Evolutionary conservation across 768 basidiomycete genomes (phyloP), one percentile per base, ranked within the genome.

Genomic region (Suillus americanus): DNA sequence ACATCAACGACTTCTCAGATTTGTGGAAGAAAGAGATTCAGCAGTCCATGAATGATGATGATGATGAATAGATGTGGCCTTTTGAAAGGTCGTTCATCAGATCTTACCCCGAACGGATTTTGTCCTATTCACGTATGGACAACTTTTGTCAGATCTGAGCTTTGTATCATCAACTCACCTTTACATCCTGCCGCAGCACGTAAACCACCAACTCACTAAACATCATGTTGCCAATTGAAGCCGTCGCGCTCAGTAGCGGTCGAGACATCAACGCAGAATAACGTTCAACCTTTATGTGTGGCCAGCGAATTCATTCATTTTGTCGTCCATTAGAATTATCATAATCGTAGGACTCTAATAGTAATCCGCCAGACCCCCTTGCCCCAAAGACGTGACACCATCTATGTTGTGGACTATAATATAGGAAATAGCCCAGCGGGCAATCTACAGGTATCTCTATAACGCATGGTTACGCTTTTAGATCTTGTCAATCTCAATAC

Each of bases 71-170:
- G 9, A 35, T 13, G 12, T 48, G 23, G 10, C 45, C n/a, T n/a
- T n/a, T n/a, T n/a, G n/a, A n/a, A n/a, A n/a, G n/a, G n/a, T n/a
- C n/a, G n/a, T n/a, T n/a, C 10, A 35, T 35, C 9, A 35, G 35
- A 9, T 10, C 35, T 35, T 10, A 9, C 35, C 35, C 9, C 35
- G 85, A 46, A 97, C 95, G 25, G 96, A 98, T 70, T 74, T 94
- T 0, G 83, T 97, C 0, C 80, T 97, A n/a, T 98, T 96, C 78
- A 85, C 84, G 1, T 97, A 93, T 71, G 83, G 89, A 53, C 90
- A 94, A 33, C 85, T 98, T 0, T 77, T 78, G 37, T 77, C 71
- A 1, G 72, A 88, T 45, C 86, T 1, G 78, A 79, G 63, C 74
- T 91, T 37, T 83, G 84, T 46, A 85, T 90, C 43, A 89, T 96